Conservation (phyloP, 495 filamentous ascomycete genomes). For the Penicillium cinerascens region DNA sequence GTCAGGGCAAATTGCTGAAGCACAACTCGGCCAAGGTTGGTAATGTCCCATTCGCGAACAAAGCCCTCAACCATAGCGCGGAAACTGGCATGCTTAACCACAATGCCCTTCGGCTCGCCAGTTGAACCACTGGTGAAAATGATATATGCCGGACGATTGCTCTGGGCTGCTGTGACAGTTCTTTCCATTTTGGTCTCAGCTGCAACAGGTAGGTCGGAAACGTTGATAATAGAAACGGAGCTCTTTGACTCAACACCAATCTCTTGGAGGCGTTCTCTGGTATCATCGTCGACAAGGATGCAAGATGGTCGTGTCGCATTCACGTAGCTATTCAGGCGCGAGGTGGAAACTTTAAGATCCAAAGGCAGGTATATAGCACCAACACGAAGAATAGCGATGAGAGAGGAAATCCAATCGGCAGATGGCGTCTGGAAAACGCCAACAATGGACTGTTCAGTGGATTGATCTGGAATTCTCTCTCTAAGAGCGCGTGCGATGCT, state of each 20-base stretch:
- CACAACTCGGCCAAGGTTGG: not conserved
- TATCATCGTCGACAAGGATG: conserved; percentile 9
- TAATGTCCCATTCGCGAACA: not conserved
- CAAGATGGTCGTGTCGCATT: conserved; percentile 17
- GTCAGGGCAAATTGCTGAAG: conserved; percentile 36
- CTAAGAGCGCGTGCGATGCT: too few relatives aligned
- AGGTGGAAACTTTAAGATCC: conserved; percentile 34
- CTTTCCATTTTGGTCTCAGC: too few relatives aligned
- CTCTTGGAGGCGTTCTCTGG: too few relatives aligned
- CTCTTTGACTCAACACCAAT: too few relatives aligned
- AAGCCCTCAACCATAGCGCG: conserved; percentile 24
- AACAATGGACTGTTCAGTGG: conserved; percentile 3
- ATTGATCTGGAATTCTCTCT: too few relatives aligned
- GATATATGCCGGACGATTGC: conserved; percentile 18
- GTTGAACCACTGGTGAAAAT: conserved; percentile 39
- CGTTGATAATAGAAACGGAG: not conserved
- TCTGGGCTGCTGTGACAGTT: not conserved
- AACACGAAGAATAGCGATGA: conserved; percentile 49
- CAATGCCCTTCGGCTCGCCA: conserved; percentile 36
- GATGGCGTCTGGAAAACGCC: conserved; percentile 24
- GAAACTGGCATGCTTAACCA: conserved; percentile 23
- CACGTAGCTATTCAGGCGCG: conserved; percentile 25
- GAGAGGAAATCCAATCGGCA: conserved; percentile 42
- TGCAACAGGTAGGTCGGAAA: not conserved
- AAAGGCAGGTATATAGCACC: conserved; percentile 53